Conservation (phyloP, 1,284 basidiomycete genomes). For the Cerrena zonata region DNA sequence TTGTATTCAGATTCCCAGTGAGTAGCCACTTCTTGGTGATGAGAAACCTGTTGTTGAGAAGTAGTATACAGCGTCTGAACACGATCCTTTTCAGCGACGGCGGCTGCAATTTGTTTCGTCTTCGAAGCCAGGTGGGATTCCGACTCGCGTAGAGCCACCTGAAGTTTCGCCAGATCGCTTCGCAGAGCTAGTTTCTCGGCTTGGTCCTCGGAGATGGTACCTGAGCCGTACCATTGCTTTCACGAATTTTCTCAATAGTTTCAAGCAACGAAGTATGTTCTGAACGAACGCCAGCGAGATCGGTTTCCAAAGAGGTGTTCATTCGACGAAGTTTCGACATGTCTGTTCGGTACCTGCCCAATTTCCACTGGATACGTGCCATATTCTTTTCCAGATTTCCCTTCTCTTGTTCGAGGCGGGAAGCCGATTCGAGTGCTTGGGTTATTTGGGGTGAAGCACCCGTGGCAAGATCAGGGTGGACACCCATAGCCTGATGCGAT, state of each 20-base stretch:
- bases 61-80: not conserved
- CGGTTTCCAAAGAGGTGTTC: not conserved
- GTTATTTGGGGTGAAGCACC: not conserved
- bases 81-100: not conserved
- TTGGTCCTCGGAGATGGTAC: too few species aligned
- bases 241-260: not conserved
- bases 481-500: not conserved
- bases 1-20: not conserved
- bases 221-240: not conserved
- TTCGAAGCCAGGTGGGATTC: not conserved
- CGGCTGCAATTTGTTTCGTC: not conserved
- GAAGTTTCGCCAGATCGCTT: too few species aligned
- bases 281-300: slow-evolving; percentile 1
- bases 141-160: not conserved
- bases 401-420: not conserved
- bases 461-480: not conserved
- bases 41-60: not conserved
- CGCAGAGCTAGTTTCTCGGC: too few species aligned
- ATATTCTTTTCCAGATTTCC: not conserved
- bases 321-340: slow-evolving; percentile 2
- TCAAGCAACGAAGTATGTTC: not conserved
- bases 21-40: not conserved
- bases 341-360: slow-evolving; percentile 6
- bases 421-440: not conserved
- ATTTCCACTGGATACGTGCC: slow-evolving; percentile 3